These are phyloP conservation scores for Epichloe sibirici DNA, from an alignment of 2,329 filamentous ascomycete genomes.

Conservation along the genomic window DNA sequence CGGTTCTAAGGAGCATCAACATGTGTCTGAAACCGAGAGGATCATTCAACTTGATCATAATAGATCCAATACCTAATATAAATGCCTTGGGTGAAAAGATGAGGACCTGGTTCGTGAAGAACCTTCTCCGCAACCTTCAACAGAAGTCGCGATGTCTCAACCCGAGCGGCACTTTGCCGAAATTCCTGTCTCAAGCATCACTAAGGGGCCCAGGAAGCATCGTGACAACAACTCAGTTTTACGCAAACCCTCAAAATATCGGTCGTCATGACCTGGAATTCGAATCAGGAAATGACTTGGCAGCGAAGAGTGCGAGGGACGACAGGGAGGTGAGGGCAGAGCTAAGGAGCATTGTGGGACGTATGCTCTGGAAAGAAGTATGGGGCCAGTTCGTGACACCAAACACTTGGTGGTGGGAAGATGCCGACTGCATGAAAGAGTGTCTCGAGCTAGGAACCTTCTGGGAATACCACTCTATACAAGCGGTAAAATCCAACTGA, in stretches of 20 bases:
- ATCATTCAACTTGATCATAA: constrained; percentile 44
- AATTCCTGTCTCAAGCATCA: constrained; percentile 44
- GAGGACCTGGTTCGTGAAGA: constrained; percentile 47
- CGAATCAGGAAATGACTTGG: constrained; percentile 8
- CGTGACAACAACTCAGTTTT: constrained; percentile 35
- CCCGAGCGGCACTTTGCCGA: constrained; percentile 44
- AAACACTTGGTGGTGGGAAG: constrained; percentile 51
- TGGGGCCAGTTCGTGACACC: constrained; percentile 43
- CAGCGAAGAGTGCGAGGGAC: constrained; percentile 9
- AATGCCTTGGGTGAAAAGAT: constrained; percentile 44
- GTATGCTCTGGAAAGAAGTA: constrained; percentile 48
- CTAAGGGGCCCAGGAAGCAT: constrained; percentile 36
- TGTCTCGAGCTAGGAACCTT: constrained; percentile 40
- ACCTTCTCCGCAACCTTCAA: constrained; percentile 48
- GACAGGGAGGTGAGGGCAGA: constrained; percentile 28
- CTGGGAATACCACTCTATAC: constrained; percentile 47
- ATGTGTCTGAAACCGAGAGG: constrained; percentile 43
- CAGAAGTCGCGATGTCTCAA: constrained; percentile 45
- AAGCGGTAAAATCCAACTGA: constrained; percentile 34
- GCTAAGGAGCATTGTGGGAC: constrained; percentile 39
- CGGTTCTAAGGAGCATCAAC: constrained; percentile 43
- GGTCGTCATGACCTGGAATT: constrained; percentile 10
- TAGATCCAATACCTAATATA: constrained; percentile 48
- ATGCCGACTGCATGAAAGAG: constrained; percentile 40
- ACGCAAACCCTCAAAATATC: constrained; percentile 27